Percentiles rank a stretch among this genome's conserved stretches.
phyloP scores from a whole-genome alignment of 768 basidiomycete genomes.

The Suillus paluster region DNA sequence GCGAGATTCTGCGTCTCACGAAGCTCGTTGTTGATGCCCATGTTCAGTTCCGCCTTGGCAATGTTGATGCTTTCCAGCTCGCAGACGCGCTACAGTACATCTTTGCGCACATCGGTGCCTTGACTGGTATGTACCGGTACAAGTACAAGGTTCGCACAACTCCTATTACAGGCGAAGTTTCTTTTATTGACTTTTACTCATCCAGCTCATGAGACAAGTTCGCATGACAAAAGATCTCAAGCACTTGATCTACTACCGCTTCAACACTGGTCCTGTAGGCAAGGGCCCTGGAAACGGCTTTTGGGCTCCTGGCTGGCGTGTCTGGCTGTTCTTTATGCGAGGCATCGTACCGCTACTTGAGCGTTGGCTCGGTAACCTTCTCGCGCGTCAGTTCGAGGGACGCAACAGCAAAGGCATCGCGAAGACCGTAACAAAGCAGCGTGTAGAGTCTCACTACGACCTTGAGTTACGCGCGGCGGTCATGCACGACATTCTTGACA shows the following conservation, averaged over 20 bases:
- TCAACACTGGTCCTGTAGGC: slow-evolving; percentile 99
- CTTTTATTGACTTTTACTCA: slow-evolving; percentile 11
- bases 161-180: not conserved
- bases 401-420: slow-evolving; percentile 96
- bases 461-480: slow-evolving; percentile 96
- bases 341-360: slow-evolving; percentile 98
- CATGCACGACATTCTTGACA: slow-evolving; percentile 99
- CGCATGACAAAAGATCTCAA: slow-evolving; percentile 99
- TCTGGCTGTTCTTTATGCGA: slow-evolving; percentile 99
- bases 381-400: slow-evolving; percentile 98
- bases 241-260: slow-evolving; percentile 97
- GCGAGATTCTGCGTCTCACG: slow-evolving; percentile 96
- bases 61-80: slow-evolving; percentile 98
- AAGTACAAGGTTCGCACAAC: slow-evolving; percentile 84
- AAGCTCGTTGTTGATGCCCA: slow-evolving; percentile 99
- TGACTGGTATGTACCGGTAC: slow-evolving; percentile 99
- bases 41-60: slow-evolving; percentile 97
- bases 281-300: slow-evolving; percentile 99
- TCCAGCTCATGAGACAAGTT: slow-evolving; percentile 95
- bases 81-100: slow-evolving; percentile 98
- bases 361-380: slow-evolving; percentile 96
- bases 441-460: slow-evolving; percentile 98
- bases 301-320: slow-evolving; percentile 99
- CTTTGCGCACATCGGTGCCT: slow-evolving; percentile 94
- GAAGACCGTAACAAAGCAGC: slow-evolving; percentile 98